Evolutionary conservation across 371 early-diverging fungal genomes (phyloP).

Genomic region (Mucor indicus): DNA sequence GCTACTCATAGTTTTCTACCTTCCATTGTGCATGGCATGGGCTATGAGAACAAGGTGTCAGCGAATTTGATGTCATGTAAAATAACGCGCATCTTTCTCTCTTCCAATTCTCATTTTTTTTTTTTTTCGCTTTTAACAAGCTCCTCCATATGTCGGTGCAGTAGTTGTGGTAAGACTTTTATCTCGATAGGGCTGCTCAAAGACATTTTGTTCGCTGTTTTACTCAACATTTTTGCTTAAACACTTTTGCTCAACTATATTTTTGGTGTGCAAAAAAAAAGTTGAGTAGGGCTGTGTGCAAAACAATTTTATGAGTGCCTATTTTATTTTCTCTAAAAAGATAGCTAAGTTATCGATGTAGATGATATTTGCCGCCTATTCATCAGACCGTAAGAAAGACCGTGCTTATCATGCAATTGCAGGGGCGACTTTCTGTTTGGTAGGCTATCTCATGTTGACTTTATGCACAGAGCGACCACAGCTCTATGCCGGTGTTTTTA

Average conservation of each 20-base stretch:
- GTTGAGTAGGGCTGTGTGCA: too few species aligned
- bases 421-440: conserved; percentile 34
- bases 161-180: conserved; percentile 40
- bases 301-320: too few species aligned
- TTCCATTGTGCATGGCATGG: conserved; percentile 41
- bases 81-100: too few species aligned
- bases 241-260: too few species aligned
- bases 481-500: conserved; percentile 32
- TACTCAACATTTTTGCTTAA: too few species aligned
- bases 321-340: too few species aligned
- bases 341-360: too few species aligned
- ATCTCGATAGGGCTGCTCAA: too few species aligned
- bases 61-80: conserved; percentile 49
- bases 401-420: conserved; percentile 40
- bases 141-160: conserved; percentile 44
- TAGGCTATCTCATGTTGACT: conserved; percentile 34
- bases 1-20: conserved; percentile 47
- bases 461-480: conserved; percentile 11
- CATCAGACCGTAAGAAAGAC: conserved; percentile 34
- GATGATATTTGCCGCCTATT: conserved; percentile 41
- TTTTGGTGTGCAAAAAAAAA: too few species aligned
- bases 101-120: not conserved
- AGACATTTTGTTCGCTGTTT: too few species aligned
- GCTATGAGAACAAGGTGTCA: conserved; percentile 39
- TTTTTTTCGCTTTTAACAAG: conserved; percentile 10